Percentiles rank a stretch among this genome's conserved stretches.
Conservation (phyloP, 2,329 filamentous ascomycete genomes). For the Apiospora malaysiana region DNA sequence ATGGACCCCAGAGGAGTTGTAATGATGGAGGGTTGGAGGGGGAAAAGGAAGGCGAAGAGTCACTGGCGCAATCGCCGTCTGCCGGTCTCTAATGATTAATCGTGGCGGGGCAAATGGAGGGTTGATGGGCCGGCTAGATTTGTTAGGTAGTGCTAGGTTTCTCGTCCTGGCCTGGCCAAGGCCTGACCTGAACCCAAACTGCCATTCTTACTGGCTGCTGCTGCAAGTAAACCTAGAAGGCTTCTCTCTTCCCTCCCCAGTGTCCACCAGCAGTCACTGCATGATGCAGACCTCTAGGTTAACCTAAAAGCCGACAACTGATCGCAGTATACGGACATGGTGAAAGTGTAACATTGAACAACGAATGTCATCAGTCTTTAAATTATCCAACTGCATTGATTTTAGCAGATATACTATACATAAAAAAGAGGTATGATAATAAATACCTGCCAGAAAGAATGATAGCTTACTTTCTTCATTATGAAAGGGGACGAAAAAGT, state of each 20-base stretch:
- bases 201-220: constrained; percentile 1
- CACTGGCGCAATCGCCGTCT: constrained; percentile 13
- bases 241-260: neutral
- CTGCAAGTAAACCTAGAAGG: neutral
- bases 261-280: neutral
- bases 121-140: neutral
- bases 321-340: neutral
- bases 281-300: neutral
- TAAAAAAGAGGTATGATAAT: neutral
- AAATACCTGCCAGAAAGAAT: neutral
- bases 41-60: constrained; percentile 26
- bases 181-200: neutral
- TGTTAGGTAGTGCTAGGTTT: neutral
- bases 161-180: neutral
- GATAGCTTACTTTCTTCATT: no score
- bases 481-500: neutral
- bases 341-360: neutral
- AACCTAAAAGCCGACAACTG: neutral
- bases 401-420: neutral
- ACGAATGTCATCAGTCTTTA: neutral
- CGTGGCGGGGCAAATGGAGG: constrained; percentile 17
- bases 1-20: constrained; percentile 38
- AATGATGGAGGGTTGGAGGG: constrained; percentile 21
- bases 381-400: no score
- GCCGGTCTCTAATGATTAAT: constrained; percentile 1